Evolutionary conservation across 2,329 filamentous ascomycete species (phyloP).

Genomic region (Aspergillus vadensis): DNA sequence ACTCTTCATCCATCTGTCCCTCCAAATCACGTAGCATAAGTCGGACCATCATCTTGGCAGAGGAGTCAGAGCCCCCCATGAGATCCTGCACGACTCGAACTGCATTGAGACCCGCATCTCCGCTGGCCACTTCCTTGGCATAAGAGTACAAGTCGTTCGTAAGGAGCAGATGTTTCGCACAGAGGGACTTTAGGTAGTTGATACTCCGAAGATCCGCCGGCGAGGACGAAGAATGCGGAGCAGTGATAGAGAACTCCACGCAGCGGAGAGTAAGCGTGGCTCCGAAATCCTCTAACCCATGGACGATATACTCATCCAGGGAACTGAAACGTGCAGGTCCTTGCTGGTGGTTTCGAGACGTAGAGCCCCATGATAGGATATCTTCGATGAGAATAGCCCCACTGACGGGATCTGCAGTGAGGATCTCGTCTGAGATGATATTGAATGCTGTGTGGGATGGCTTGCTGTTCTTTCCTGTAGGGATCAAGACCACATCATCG

Average conservation of each 20-base stretch:
- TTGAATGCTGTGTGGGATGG: neutral
- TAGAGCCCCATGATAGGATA: conserved; percentile 11
- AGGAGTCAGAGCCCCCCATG: neutral
- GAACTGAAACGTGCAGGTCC: neutral
- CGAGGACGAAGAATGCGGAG: neutral
- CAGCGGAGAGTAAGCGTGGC: conserved; percentile 11
- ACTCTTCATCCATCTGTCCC: conserved; percentile 13
- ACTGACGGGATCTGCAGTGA: conserved; percentile 5
- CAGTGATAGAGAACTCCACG: conserved; percentile 11
- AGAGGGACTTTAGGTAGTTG: conserved; percentile 2
- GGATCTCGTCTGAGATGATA: conserved; percentile 6
- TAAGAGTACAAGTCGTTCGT: conserved; percentile 23
- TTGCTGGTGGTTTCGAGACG: neutral
- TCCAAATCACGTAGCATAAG: conserved; percentile 16
- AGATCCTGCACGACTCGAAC: conserved; percentile 14
- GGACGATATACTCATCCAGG: conserved; percentile 11
- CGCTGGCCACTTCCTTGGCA: conserved; percentile 14
- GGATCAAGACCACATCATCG: neutral
- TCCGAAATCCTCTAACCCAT: conserved; percentile 13
- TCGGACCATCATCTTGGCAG: conserved; percentile 9
- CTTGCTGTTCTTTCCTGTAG: neutral
- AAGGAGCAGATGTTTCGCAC: conserved; percentile 16
- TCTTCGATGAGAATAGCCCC: conserved; percentile 12
- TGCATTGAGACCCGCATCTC: conserved; percentile 12
- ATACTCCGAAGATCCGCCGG: neutral